These are phyloP conservation scores for Paecilomyces formosus DNA, from an alignment of 2,329 filamentous ascomycete species.

Conservation along the genomic window DNA sequence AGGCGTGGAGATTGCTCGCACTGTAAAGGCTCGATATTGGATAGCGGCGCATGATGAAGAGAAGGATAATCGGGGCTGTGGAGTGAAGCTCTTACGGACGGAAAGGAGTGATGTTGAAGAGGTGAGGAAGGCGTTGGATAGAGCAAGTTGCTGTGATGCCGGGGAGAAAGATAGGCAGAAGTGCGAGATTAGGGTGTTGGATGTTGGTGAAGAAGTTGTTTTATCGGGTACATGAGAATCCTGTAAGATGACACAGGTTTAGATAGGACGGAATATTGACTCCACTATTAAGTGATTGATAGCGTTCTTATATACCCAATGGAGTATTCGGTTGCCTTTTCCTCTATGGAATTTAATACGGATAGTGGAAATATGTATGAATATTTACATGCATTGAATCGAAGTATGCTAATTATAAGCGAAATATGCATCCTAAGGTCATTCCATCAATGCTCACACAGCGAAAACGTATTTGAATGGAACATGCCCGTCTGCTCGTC, in stretches of 20 bases:
- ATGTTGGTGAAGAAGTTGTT: neutral
- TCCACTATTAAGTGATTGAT: too few relatives aligned
- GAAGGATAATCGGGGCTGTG: conserved; percentile 42
- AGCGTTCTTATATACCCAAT: too few relatives aligned
- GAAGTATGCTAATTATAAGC: neutral
- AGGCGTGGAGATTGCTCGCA: conserved; percentile 26
- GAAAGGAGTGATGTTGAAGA: conserved; percentile 25
- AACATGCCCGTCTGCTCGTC: conserved; percentile 7
- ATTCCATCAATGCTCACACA: neutral
- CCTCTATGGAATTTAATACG: too few relatives aligned
- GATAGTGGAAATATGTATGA: too few relatives aligned
- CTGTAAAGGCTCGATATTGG: conserved; percentile 45
- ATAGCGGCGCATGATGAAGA: conserved; percentile 48
- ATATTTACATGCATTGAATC: too few relatives aligned
- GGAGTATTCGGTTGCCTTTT: too few relatives aligned
- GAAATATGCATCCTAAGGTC: neutral
- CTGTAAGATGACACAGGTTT: neutral
- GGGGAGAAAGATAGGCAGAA: conserved; percentile 12
- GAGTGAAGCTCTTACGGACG: conserved; percentile 38
- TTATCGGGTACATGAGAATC: neutral
- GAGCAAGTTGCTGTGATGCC: neutral
- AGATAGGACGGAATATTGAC: too few relatives aligned
- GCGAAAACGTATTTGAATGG: neutral
- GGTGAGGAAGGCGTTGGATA: conserved; percentile 22
- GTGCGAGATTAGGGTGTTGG: neutral